phyloP scores from a whole-genome alignment of 2,329 filamentous ascomycete genomes.

The Sclerotinia borealis region DNA sequence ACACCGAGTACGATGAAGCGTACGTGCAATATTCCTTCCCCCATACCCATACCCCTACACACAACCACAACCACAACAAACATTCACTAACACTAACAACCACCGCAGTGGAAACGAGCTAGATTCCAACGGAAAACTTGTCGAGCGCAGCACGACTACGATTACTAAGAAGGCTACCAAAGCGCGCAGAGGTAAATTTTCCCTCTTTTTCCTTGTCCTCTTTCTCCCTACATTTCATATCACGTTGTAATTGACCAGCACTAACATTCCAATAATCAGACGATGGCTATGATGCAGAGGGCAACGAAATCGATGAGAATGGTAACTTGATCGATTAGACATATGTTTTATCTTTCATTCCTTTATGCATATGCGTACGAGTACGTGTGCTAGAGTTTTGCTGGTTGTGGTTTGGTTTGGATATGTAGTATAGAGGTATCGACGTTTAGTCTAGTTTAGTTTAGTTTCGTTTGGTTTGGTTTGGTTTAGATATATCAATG shows the following conservation, averaged over 20 bases:
- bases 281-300: neutral
- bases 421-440: no score
- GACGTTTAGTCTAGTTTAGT: no score
- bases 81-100: no score
- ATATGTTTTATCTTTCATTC: neutral
- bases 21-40: no score
- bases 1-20: neutral
- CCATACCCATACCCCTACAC: no score
- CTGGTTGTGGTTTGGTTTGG: neutral
- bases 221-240: neutral
- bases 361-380: no score
- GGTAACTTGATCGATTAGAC: neutral
- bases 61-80: no score
- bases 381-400: neutral
- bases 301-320: neutral
- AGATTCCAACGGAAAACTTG: neutral
- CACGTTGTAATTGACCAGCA: neutral
- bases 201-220: no score
- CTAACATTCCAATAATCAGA: neutral
- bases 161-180: neutral
- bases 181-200: neutral
- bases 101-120: neutral
- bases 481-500: no score
- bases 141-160: neutral
- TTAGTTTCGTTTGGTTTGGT: no score